Evolutionary conservation across 148 eudicot genomes (phyloP), one percentile per base, ranked within the genome.

Genomic region (Diospyros lotus): DNA sequence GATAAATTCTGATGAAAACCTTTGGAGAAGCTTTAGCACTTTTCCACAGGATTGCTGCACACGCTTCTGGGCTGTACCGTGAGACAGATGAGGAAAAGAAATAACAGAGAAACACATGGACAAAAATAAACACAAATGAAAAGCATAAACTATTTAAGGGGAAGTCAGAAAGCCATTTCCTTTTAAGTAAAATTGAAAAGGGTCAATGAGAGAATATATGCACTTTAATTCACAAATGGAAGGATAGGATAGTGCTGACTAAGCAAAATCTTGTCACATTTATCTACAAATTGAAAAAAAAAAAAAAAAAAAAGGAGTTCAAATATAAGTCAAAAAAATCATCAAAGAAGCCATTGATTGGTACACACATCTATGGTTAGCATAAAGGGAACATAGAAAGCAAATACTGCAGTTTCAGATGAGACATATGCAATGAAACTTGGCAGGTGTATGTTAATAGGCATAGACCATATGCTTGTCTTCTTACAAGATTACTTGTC

Each of bases 11-110:
- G 40, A 48, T 28, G 60, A 74, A 73, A 77, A 92, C 97, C 97
- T 84, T 86, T 18, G 97, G 97, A 82, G 97, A 79, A 58, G 93
- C 93, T 83, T 88, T 87, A 74, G 97, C 91, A 83, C 64, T 87
- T 84, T 92, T 92, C 90, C 90, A 92, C 76, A 92, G 80, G 79
- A 92, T 92, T 68, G 97, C 97, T 48, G 97, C 97, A 87, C 97
- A 92, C 74, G 97, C 97, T 84, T 92, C 97, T 67, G 97, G 97
- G 72, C 97, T 92, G 90, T 68, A 84, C 41, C 71, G 73, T 52
- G 28, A 71, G 39, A 82, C 72, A 66, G 28, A 28, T 28, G 28
- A 28, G 44, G 63, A 70, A 48, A 71, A 12, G 45, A 70, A 74
- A 69, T 5, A 78, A 42, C 42, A 11, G 12, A 10, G 15, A 3